Evolutionary conservation across 805 yeast genomes (phyloP), one percentile per base, ranked within the genome.

Genomic region (Lipomyces starkeyi): DNA sequence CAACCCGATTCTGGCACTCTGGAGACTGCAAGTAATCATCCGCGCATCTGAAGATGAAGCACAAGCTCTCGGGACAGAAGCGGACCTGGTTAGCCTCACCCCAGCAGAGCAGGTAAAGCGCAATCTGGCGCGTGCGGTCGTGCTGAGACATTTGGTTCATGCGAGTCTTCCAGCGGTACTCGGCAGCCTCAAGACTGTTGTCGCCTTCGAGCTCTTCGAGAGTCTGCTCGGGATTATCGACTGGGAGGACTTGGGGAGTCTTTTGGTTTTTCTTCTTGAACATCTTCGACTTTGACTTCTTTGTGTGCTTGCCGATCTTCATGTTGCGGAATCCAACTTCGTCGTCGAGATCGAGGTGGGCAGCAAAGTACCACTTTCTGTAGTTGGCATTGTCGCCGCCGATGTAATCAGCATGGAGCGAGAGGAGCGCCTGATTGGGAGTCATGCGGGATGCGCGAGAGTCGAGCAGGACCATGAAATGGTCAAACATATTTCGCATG

Each of bases 31-130:
- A 84, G 81, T 95, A 93, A 81, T 95, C 99, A 73, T 85, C 85
- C 67, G 98, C 97, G 80, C 97, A 91, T 84, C 96, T 94, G 86
- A 88, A 96, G 77, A 95, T 88, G 85, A 91, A 95, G 86, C 97
- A 91, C 71, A 95, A 82, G 82, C 90, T 85, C 84, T 93, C 98
- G 27, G 91, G 84, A 65, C 95, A 90, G 83, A 95, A 95, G 81
- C 99, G 90, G 67, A 94, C 97, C 76, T 87, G 89, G 76, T 88
- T 88, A 5, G 93, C 89, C 76, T 90, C 93, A 47, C 93, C 93
- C 93, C 93, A 89, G 55, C 88, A 82, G 64, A 85, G 82, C 71
- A 86, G 79, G 76, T 85, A 88, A 56, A 88, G 83, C 58, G 89
- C 90, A 70, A 89, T 77, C 78, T 87, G 93, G 65, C 86, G 82